phyloP scores from a whole-genome alignment of 257 asterid genomes.

The Solanum tarijense region DNA sequence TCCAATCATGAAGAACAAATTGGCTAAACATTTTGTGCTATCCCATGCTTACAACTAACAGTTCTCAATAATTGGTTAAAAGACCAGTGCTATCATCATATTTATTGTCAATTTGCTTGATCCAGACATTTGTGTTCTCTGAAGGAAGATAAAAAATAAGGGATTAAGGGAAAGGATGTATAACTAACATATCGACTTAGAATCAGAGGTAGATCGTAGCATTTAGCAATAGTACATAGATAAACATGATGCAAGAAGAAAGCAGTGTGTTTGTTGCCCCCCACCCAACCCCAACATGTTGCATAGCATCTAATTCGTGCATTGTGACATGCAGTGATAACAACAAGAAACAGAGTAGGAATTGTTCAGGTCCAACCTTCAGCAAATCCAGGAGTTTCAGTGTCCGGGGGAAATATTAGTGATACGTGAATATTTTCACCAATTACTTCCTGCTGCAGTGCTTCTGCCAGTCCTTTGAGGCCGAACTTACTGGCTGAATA shows the following conservation, averaged over 20 bases:
- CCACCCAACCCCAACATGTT: not conserved
- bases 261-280: not conserved
- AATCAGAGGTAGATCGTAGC: not conserved
- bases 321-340: not conserved
- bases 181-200: not conserved
- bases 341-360: not conserved
- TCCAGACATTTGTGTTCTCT: not conserved
- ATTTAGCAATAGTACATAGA: not conserved
- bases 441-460: slow-evolving; percentile 84
- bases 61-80: not conserved
- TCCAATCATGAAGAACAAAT: not conserved
- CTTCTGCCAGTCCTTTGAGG: slow-evolving; percentile 94
- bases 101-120: not conserved
- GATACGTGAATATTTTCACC: slow-evolving; percentile 79
- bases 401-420: slow-evolving; percentile 90
- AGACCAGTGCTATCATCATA: not conserved
- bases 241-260: not conserved
- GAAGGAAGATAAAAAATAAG: not conserved
- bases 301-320: not conserved
- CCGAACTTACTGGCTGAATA: slow-evolving; percentile 95
- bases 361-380: slow-evolving; percentile 42
- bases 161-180: not conserved
- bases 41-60: not conserved
- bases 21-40: not conserved
- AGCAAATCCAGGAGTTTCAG: slow-evolving; percentile 87